These are phyloP conservation scores for Phlebiopsis flavidoalba DNA, from an alignment of 768 basidiomycete genomes.

Conservation along the genomic window DNA sequence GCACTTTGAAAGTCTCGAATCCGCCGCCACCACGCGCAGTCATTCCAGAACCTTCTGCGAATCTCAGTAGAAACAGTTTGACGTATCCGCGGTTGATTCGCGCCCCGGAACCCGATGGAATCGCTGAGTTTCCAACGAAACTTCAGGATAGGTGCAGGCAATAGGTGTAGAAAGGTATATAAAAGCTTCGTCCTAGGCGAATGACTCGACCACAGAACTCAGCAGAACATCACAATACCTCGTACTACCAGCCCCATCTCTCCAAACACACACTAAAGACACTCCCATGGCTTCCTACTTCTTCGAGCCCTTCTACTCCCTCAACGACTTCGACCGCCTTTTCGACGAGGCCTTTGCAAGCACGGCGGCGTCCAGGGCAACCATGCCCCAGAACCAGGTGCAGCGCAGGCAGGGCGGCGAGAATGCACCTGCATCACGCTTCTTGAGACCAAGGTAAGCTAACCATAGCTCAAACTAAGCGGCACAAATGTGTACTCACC, in stretches of 20 bases:
- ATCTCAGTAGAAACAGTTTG: no score
- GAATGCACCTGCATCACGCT: conserved; percentile 5
- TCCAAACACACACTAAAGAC: not conserved
- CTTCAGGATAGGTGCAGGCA: no score
- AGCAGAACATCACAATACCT: not conserved
- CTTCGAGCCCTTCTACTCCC: conserved; percentile 33
- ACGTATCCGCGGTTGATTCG: no score
- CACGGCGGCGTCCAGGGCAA: not conserved
- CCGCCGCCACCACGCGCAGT: no score
- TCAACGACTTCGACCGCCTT: conserved; percentile 34
- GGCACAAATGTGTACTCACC: not conserved
- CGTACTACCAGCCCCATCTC: not conserved
- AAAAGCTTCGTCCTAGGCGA: not conserved
- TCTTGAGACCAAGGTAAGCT: conserved; percentile 15
- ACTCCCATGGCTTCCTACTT: conserved; percentile 25
- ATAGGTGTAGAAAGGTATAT: not conserved
- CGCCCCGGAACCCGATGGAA: no score
- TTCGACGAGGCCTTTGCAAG: conserved; percentile 12
- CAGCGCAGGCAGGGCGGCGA: conserved; percentile 6
- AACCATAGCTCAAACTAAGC: no score
- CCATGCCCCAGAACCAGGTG: conserved; percentile 6
- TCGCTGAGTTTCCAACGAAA: no score
- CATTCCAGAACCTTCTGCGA: not conserved
- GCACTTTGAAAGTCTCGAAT: no score
- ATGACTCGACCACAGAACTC: not conserved